Evolutionary conservation across 495 filamentous ascomycete species (phyloP).

Genomic region (Daldinia grandis): DNA sequence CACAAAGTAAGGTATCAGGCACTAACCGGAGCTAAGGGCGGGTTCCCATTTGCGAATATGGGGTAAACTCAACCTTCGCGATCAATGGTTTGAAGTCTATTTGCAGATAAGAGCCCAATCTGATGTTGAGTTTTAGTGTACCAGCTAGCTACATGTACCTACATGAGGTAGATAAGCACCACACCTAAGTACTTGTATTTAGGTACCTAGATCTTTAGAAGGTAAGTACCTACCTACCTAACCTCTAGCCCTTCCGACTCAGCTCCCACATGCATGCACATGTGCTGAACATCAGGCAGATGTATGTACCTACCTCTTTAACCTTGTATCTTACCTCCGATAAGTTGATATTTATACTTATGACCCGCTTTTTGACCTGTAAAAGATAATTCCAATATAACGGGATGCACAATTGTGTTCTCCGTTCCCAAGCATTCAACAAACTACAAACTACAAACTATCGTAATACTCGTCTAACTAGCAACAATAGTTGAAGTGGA

Average conservation of each 20-base stretch:
- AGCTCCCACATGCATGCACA: neutral
- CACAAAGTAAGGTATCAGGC: slow-evolving; percentile 3
- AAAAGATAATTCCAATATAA: neutral
- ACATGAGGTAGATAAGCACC: neutral
- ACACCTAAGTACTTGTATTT: neutral
- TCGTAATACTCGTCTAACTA: slow-evolving; percentile 7
- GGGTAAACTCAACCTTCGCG: neutral
- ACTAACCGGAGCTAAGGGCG: slow-evolving; percentile 6
- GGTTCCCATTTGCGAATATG: slow-evolving; percentile 13
- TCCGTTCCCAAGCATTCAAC: slow-evolving; percentile 6
- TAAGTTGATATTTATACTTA: slow-evolving; percentile 5
- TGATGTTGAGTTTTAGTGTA: too few relatives aligned
- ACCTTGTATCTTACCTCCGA: slow-evolving; percentile 15
- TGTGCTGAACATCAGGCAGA: neutral
- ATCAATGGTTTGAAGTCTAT: neutral
- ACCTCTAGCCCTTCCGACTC: neutral
- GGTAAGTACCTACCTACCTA: too few relatives aligned
- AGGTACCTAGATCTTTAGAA: too few relatives aligned
- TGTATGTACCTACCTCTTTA: too few relatives aligned
- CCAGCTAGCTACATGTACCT: neutral
- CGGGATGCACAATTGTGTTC: slow-evolving; percentile 9
- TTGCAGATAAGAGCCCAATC: slow-evolving; percentile 1
- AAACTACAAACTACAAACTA: neutral
- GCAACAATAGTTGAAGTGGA: slow-evolving; percentile 17
- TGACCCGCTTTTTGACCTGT: slow-evolving; percentile 19